These are phyloP conservation scores for Metschnikowia chrysomelidarum DNA, from an alignment of 805 yeast genomes.

Conservation along the genomic window DNA sequence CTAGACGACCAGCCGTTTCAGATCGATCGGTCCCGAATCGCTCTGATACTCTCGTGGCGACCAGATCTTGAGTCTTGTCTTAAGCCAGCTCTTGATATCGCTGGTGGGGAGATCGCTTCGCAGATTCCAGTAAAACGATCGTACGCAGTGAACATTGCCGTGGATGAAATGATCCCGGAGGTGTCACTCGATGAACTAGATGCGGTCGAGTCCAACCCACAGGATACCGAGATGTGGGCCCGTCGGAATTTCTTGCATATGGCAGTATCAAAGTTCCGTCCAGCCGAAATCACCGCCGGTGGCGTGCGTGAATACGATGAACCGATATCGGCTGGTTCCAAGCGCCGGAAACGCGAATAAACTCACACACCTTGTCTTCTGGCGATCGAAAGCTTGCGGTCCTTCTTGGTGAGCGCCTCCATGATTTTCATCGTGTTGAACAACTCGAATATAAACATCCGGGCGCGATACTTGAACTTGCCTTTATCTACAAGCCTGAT, in stretches of 20 bases:
- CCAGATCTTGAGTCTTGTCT: conserved; percentile 23
- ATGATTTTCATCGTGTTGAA: conserved; percentile 48
- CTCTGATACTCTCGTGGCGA: conserved; percentile 22
- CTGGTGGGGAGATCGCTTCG: conserved; percentile 10
- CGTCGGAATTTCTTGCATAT: conserved; percentile 35
- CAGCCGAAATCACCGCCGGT: conserved; percentile 25
- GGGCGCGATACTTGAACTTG: conserved; percentile 58
- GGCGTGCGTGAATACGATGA: conserved; percentile 22
- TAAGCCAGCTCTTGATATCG: conserved; percentile 17
- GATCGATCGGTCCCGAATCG: conserved; percentile 20
- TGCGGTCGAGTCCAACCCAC: conserved; percentile 38
- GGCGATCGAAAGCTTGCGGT: conserved; percentile 28
- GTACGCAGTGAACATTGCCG: conserved; percentile 25
- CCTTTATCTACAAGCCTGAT: conserved; percentile 51
- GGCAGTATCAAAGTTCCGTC: conserved; percentile 34
- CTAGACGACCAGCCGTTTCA: conserved; percentile 5
- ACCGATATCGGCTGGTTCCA: conserved; percentile 2
- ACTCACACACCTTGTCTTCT: conserved; percentile 2
- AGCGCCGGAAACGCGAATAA: conserved; percentile 5
- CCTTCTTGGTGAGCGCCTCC: conserved; percentile 49
- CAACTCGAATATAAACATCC: conserved; percentile 65
- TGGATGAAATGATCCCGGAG: conserved; percentile 39
- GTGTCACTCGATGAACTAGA: conserved; percentile 36
- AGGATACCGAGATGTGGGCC: conserved; percentile 37
- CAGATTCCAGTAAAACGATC: conserved; percentile 18